Evolutionary conservation across 306 rosid genomes (phyloP), one percentile per base, ranked within the genome.

Genomic region (Gillenia trifoliata): DNA sequence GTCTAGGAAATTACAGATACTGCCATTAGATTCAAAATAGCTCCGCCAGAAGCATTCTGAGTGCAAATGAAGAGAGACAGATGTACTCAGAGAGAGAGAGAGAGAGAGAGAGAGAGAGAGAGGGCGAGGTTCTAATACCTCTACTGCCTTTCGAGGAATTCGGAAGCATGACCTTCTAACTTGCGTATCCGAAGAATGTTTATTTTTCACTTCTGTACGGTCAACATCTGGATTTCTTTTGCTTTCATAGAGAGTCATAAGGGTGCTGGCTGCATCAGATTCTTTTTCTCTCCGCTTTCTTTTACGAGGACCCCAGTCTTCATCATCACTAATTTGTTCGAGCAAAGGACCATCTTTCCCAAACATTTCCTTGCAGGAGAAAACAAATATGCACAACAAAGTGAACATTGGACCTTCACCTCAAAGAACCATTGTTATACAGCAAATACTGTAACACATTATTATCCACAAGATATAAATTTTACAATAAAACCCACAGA

Each of bases 251-350:
- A 90, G 93, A 55, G 93, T 87, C 92, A 90, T 90, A 40, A 93
- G 95, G 57, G 95, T 90, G 72, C 88, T 84, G 45, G 90, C 89
- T 33, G 96, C 97, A 82, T 90, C 97, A 64, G 89, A 87, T 71
- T 90, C 97, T 81, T 90, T 93, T 74, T 86, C 90, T 76, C 90
- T 83, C 38, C 88, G 79, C 84, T 73, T 93, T 80, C 87, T 85
- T 87, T 86, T 90, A 64, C 72, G 70, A 75, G 97, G 98, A 71
- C 93, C 97, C 98, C 98, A 90, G 70, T 93, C 98, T 82, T 93
- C 98, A 81, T 93, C 98, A 54, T 91, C 97, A 81, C 95, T 93
- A 64, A 81, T 83, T 85, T 81, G 90, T 72, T 93, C 98, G 50
- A 67, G 80, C 34, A 87, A 65, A 61, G 83, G 83, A 71, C 81